Percentiles rank a stretch among this genome's conserved stretches.
These are phyloP conservation scores for Thermomyces lanuginosus DNA, from an alignment of 2,329 filamentous ascomycete species.

Conservation along the genomic window DNA sequence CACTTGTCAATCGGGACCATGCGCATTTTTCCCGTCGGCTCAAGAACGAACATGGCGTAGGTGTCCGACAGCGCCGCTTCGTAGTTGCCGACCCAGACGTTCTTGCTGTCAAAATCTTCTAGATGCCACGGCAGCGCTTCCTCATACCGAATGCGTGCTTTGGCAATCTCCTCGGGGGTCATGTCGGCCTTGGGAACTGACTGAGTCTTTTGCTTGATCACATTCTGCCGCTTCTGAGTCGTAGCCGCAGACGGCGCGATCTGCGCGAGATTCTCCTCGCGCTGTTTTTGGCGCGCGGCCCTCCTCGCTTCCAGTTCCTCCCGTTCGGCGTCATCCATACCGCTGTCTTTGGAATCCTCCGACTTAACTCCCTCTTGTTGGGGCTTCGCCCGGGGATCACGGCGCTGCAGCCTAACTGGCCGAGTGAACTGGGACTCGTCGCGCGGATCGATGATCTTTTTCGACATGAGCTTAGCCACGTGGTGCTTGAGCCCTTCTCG, in stretches of 20 bases:
- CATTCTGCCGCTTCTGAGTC: slow-evolving; percentile 51
- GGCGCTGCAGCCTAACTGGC: slow-evolving; percentile 74
- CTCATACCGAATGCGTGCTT: slow-evolving; percentile 58
- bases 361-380: slow-evolving; percentile 37
- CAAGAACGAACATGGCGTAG: slow-evolving; percentile 63
- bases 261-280: slow-evolving; percentile 74
- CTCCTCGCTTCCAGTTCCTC: slow-evolving; percentile 43
- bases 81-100: slow-evolving; percentile 84
- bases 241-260: slow-evolving; percentile 68
- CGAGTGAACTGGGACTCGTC: slow-evolving; percentile 73
- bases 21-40: slow-evolving; percentile 53
- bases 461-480: slow-evolving; percentile 62
- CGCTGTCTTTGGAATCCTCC: slow-evolving; percentile 24
- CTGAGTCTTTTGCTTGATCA: slow-evolving; percentile 62
- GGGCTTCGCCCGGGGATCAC: slow-evolving; percentile 53
- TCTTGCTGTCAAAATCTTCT: slow-evolving; percentile 90
- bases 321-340: slow-evolving; percentile 50
- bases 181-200: slow-evolving; percentile 72
- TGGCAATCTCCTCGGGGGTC: slow-evolving; percentile 54
- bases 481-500: slow-evolving; percentile 71
- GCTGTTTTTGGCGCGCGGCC: slow-evolving; percentile 69
- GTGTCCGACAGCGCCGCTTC: slow-evolving; percentile 71
- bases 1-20: slow-evolving; percentile 91
- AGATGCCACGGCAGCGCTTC: slow-evolving; percentile 93
- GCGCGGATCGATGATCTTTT: slow-evolving; percentile 46